These are phyloP conservation scores for Lyophyllum decastes DNA, from an alignment of 768 basidiomycete species.

Conservation along the genomic window DNA sequence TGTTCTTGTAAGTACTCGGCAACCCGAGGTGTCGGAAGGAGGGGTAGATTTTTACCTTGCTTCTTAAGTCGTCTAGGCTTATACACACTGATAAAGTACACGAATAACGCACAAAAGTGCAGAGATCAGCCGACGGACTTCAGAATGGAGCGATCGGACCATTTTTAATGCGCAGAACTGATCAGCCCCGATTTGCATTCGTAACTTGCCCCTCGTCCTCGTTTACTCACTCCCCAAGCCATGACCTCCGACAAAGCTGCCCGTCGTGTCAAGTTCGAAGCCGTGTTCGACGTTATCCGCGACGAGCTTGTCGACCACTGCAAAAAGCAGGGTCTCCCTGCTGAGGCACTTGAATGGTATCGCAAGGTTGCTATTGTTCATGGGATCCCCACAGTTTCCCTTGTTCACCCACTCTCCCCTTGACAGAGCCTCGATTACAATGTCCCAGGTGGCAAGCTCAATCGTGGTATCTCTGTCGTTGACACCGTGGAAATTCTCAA, in stretches of 20 bases:
- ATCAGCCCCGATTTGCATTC: not conserved
- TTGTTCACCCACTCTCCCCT: not conserved
- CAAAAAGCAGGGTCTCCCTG: constrained; percentile 73
- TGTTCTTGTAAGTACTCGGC: not conserved
- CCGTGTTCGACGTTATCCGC: constrained; percentile 68
- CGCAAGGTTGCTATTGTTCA: constrained; percentile 55
- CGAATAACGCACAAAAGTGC: not conserved
- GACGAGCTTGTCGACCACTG: constrained; percentile 78
- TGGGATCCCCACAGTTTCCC: not conserved
- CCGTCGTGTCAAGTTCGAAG: constrained; percentile 66
- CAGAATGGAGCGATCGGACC: not conserved
- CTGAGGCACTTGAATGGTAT: constrained; percentile 86
- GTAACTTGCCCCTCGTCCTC: not conserved
- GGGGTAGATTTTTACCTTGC: not conserved
- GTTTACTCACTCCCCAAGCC: not conserved
- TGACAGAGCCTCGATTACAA: constrained; percentile 86
- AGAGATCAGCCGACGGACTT: not conserved
- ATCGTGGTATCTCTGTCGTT: constrained; percentile 94
- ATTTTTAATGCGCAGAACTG: not conserved
- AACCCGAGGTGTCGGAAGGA: not conserved
- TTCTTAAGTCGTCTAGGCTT: not conserved
- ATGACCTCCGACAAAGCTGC: constrained; percentile 24
- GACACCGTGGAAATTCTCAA: constrained; percentile 90
- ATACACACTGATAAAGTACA: not conserved
- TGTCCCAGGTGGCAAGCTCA: constrained; percentile 95